Percentiles rank a stretch among this genome's conserved stretches.
Evolutionary conservation across 2,329 filamentous ascomycete genomes (phyloP).

Genomic region (Talaromyces sp.): DNA sequence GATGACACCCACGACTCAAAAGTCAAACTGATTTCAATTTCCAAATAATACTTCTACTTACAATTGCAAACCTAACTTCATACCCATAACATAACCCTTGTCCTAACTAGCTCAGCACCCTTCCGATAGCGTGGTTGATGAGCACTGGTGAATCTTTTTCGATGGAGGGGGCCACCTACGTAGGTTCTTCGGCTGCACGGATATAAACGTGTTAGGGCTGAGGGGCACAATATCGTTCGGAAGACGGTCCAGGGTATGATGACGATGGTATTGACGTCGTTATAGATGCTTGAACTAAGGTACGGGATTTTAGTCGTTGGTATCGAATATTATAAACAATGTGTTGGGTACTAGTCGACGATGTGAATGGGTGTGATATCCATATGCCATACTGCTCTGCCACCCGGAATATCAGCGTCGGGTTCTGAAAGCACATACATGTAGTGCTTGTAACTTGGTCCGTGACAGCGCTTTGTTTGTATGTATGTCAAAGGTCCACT

Average conservation of each 20-base stretch:
- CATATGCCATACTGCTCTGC: too few species aligned
- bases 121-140: neutral
- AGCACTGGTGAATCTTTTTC: neutral
- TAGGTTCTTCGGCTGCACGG: neutral
- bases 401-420: too few species aligned
- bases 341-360: neutral
- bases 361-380: neutral
- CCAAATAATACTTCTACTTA: neutral
- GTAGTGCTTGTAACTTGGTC: too few species aligned
- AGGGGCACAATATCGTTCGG: neutral
- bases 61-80: neutral
- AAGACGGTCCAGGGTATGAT: neutral
- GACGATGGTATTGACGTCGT: neutral
- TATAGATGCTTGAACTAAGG: neutral
- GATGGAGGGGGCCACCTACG: constrained; percentile 2
- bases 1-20: neutral
- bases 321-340: neutral
- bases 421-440: too few species aligned
- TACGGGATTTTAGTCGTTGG: neutral
- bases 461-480: too few species aligned
- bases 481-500: too few species aligned
- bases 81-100: neutral
- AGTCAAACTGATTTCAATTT: neutral
- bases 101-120: neutral
- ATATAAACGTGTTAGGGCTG: neutral